Evolutionary conservation across 1,139 yeast species (phyloP), one percentile per base, ranked within the genome.

Genomic region (Geotrichum citri-aurantii): DNA sequence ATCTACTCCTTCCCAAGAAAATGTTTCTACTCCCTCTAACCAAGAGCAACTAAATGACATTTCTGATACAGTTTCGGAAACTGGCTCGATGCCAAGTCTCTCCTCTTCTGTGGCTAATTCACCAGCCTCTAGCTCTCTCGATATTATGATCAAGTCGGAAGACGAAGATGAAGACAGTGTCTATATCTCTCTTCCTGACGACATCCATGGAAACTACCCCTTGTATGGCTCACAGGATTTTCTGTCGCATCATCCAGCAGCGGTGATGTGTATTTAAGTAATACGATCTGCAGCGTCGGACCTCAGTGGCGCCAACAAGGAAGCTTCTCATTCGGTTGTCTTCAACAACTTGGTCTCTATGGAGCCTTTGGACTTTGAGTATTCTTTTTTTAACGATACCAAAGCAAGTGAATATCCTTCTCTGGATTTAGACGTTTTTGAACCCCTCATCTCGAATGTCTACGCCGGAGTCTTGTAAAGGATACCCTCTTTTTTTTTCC

Each of bases 221-320:
- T 55, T 60, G 49, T 54, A 58, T 55, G 64, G 61, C 53, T 40
- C 57, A 54, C 55, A 55, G 54, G 63, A 61, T 55, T 59, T 59
- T 64, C 69, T 64, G 72, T 66, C 77, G 78, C 78, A 75, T 73
- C 78, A 75, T 73, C 74, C 78, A 68, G 78, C 78, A 73, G 78
- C 63, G 75, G 67, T 75, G 78, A 65, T 73, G 76, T 63, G 61
- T 59, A 51, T 51, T 49, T 40, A 48, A 55, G 56, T 56, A 60
- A 61, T 56, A 62, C 64, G 78, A 66, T 77, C 78, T 58, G 78
- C 78, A 72, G 78, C 78, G 78, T 74, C 78, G 69, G 72, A 69
- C 66, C 70, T 37, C 42, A 37, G 70, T 63, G 73, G 68, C 63
- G 67, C 67, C 60, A 60, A 64, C 46, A 60, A 59, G 56, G 60